Base-by-base conservation (phyloP, 2,329 filamentous ascomycete genomes). In the Alternaria ethzedia region DNA sequence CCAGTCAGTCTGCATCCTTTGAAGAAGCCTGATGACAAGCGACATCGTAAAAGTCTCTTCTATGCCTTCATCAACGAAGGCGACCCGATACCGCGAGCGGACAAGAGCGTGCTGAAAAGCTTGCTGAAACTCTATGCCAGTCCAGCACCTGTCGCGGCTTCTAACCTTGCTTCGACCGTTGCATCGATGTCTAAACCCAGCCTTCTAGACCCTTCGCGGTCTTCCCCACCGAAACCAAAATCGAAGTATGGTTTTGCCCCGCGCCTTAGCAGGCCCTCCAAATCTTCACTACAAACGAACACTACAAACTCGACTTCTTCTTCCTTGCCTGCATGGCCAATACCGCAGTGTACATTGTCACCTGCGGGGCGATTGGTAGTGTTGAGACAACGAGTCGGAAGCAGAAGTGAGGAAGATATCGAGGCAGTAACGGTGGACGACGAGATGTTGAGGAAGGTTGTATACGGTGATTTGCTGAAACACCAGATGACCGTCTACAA, bases 51-150 rank as follows among this genome's bases (percentile, higher is more conserved):
- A 74, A 93, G 89, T 61, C 76, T 95, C 5, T 97, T 97, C 76
- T 85, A 93, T 56, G 88, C 87, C 45, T 93, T 97, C 75, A 84
- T 94, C 71, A 97, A 97, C 74, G 93, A 97, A 77, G 93, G 93
- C 4, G 94, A 97, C 68, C 92, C 92, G 0, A 91, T 97, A 0
- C 85, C 88, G 0, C 83, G 93, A 26, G 92, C 92, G 0, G 93
- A 96, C 74, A 91, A 89, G 78, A 86, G 88, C 0, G 95, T 96
- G 70, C 84, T 96, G 15, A 87, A 86, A 66, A 91, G 88, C 32
- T 82, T 96, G 10, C 80, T 96, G 1, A 89, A 91, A 63, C 83
- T 96, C 0, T 90, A 93, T 60, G 86, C 88, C 1, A 84, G 86
- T 0, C 87, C 91, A 0, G 80, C 85, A 1, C 89, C 90, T 1